A percentile compares a stretch with the other conserved stretches of the same genome.
Evolutionary conservation across 148 eudicot species (phyloP).

Genomic region (Chenopodium album): DNA sequence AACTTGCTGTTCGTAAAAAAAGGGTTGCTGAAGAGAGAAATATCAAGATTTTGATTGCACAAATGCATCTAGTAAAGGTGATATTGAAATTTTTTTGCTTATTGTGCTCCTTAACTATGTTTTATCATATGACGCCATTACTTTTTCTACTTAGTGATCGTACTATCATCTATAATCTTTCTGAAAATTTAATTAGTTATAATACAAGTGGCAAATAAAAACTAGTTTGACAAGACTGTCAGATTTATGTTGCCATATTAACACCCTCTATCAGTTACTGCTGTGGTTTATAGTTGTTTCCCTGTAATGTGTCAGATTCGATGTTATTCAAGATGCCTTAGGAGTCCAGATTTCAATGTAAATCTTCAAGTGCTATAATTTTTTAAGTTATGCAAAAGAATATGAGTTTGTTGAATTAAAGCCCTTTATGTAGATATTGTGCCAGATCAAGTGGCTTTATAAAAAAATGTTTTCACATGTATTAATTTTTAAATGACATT

Average conservation of each 20-base stretch:
- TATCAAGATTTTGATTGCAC: constrained; percentile 80
- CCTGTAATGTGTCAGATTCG: neutral
- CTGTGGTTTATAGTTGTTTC: neutral
- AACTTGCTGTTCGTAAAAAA: constrained; percentile 53
- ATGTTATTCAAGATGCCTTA: neutral
- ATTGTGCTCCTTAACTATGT: neutral
- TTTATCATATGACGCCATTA: neutral
- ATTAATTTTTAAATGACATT: too few species aligned
- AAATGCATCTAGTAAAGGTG: constrained; percentile 87
- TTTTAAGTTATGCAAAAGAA: neutral
- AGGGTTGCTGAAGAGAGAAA: constrained; percentile 86
- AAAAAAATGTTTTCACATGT: too few species aligned
- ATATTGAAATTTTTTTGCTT: constrained; percentile 19
- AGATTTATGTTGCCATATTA: neutral
- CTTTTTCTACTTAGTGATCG: neutral
- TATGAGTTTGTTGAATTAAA: too few species aligned
- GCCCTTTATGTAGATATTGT: neutral
- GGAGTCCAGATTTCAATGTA: neutral
- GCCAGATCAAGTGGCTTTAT: too few species aligned
- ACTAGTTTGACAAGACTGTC: neutral
- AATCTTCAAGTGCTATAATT: neutral
- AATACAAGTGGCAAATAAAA: neutral
- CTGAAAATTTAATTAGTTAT: neutral
- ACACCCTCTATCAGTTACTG: neutral
- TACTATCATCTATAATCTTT: too few species aligned